Conservation (phyloP, 305 asterid genomes). For the Withania somnifera region DNA sequence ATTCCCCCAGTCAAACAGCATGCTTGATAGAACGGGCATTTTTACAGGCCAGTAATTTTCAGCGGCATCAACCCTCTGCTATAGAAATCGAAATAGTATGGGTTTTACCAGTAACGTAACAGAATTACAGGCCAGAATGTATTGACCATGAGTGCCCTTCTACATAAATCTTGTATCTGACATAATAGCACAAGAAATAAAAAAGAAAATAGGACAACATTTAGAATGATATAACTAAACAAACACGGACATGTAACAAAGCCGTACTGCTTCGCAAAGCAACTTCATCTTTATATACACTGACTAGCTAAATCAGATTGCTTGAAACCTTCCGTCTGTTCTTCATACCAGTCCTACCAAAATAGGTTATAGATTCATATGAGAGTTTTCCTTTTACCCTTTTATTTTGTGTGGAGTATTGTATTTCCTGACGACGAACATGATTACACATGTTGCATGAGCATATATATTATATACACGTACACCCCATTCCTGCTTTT, state of each 20-base stretch:
- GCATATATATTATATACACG: conserved; percentile 29
- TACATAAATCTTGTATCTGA: conserved; percentile 80
- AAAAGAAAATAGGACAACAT: background rate
- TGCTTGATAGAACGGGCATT: conserved; percentile 72
- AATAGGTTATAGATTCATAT: background rate
- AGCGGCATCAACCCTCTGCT: conserved; percentile 69
- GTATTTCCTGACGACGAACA: background rate
- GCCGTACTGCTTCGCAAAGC: background rate
- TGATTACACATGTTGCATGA: conserved; percentile 5
- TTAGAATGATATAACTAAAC: background rate
- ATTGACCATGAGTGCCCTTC: conserved; percentile 97
- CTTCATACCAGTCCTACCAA: conserved; percentile 71
- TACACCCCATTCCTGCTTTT: conserved; percentile 49
- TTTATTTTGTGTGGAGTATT: background rate
- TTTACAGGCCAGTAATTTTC: conserved; percentile 86
- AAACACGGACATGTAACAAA: background rate
- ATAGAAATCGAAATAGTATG: conserved; percentile 67
- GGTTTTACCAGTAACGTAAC: conserved; percentile 59
- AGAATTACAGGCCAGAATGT: conserved; percentile 84
- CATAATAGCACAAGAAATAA: background rate
- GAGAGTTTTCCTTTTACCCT: background rate
- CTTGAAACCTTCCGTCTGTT: conserved; percentile 59
- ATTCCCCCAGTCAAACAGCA: conserved; percentile 91
- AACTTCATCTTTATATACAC: conserved; percentile 25
- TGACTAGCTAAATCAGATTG: conserved; percentile 78